phyloP scores from a whole-genome alignment of 257 asterid genomes.

The Solanum pinnatisectum region DNA sequence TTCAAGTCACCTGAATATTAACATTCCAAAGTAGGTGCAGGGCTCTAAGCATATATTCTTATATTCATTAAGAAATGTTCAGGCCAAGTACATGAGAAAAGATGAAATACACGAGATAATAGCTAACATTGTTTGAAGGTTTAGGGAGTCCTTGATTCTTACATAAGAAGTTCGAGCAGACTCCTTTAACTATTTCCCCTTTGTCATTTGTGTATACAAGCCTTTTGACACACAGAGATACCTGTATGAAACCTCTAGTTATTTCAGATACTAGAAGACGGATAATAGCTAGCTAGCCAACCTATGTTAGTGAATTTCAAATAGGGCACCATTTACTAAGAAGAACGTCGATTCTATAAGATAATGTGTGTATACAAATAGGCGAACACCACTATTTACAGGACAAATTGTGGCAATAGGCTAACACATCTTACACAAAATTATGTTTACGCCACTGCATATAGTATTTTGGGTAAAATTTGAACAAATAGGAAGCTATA shows the following conservation, averaged over 20 bases:
- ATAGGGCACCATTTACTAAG: neutral
- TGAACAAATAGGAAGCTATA: neutral
- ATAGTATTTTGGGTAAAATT: neutral
- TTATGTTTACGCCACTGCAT: neutral
- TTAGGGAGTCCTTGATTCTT: constrained; percentile 18
- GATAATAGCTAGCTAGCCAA: neutral
- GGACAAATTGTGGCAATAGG: neutral
- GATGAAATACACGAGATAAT: neutral
- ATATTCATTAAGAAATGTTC: neutral
- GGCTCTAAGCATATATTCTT: neutral
- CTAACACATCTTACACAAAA: neutral
- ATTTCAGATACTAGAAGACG: neutral
- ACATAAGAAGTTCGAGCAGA: constrained; percentile 93
- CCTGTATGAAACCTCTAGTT: constrained; percentile 28
- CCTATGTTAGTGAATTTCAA: neutral
- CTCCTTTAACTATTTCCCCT: constrained; percentile 81
- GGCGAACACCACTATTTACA: neutral
- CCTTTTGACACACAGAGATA: constrained; percentile 80
- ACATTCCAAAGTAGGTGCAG: neutral
- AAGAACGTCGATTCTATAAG: accelerated
- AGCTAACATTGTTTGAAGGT: neutral
- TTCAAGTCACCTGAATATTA: constrained; percentile 69
- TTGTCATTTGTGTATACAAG: constrained; percentile 76
- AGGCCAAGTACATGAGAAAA: neutral
- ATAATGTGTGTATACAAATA: neutral